Conservation (phyloP, 2,329 filamentous ascomycete species). For the Pseudogymnoascus sp. region DNA sequence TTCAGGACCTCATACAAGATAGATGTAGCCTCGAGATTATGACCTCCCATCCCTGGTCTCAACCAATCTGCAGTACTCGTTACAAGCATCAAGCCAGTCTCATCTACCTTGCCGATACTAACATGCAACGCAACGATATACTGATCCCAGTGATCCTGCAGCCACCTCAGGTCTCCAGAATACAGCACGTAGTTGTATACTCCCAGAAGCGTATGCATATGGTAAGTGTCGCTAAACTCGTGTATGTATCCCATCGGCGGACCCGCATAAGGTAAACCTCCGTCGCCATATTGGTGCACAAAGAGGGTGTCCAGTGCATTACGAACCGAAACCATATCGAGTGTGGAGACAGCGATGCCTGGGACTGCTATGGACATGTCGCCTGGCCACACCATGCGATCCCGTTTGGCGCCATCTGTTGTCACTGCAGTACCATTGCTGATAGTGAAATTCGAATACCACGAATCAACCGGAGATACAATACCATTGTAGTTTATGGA, state of each 20-base stretch:
- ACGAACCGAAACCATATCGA: slow-evolving; percentile 41
- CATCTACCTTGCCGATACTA: slow-evolving; percentile 32
- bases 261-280: slow-evolving; percentile 42
- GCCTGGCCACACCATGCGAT: slow-evolving; percentile 51
- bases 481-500: slow-evolving; percentile 30
- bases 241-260: slow-evolving; percentile 33
- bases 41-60: slow-evolving; percentile 23
- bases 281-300: slow-evolving; percentile 27
- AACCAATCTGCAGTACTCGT: slow-evolving; percentile 33
- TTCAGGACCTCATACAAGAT: slow-evolving; percentile 44
- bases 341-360: slow-evolving; percentile 44
- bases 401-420: slow-evolving; percentile 49
- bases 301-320: slow-evolving; percentile 43
- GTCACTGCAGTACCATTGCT: slow-evolving; percentile 27
- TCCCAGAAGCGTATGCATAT: slow-evolving; percentile 49
- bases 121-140: slow-evolving; percentile 40
- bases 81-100: slow-evolving; percentile 38
- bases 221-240: slow-evolving; percentile 44
- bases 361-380: slow-evolving; percentile 51
- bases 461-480: slow-evolving; percentile 25
- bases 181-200: slow-evolving; percentile 50
- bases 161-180: slow-evolving; percentile 42
- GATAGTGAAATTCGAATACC: slow-evolving; percentile 29
- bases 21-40: slow-evolving; percentile 35
- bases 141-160: slow-evolving; percentile 38